Base-by-base conservation (phyloP, 139 green algal genomes). In the Coelastrella sp. region DNA sequence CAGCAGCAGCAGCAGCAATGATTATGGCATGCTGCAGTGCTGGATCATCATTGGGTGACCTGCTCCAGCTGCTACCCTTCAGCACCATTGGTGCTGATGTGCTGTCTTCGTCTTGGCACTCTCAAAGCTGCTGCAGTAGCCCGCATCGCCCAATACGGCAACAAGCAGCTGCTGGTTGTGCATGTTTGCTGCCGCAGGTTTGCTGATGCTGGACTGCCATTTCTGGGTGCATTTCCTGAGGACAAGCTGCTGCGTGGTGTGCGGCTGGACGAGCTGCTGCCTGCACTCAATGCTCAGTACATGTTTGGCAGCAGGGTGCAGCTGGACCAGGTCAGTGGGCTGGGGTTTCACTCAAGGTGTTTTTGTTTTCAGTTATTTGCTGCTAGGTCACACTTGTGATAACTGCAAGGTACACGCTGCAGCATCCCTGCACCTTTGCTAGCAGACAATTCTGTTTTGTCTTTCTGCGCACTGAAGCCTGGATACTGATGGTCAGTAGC, bases 201-300 rank as follows among this genome's bases (percentile, higher is more conserved):
- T 57, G 24, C 35, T n/a, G 56, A 84, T n/a, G 57, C 17, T 7
- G 78, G 78, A 9, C 56, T 84, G 56, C 74, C 10, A 6, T 58
- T 81, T 11, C 25, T 81, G 74, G 74, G 74, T 57, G 74, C 74
- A 59, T 57, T 83, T 15, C 74, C 74, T 59, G 60, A 89, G 11
- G 94, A 97, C 82, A 73, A 84, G 35, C 85, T 95, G 10, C 93
- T 98, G 7, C 73, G 82, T 10, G 92, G 82, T 1, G 87, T 96
- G 0, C 86, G 95, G 70, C 89, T 98, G 89, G 95, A 98, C 65
- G 96, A 98, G 85, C 88, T 98, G 17, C 83, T 87, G 74, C 76
- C 76, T 6, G 93, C 85, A 20, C 90, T 98, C 15, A 75, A 87
- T 8, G 95, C 91, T 0, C 25, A 90, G n/a, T 74, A 94, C 70